Conservation (phyloP, 306 rosid species). For the Malus sylvestris region DNA sequence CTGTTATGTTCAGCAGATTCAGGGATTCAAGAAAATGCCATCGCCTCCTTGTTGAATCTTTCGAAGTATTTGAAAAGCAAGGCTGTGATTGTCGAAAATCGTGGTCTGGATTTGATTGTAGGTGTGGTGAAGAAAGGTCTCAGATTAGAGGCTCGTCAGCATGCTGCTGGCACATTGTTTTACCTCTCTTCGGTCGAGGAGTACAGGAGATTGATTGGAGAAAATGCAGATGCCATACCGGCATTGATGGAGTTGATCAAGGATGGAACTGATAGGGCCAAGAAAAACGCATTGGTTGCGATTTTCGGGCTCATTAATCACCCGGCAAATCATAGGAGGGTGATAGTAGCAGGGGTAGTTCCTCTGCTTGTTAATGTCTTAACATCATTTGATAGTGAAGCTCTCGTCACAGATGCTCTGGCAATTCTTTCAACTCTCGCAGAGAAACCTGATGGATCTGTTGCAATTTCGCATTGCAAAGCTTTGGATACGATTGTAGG, state of each 20-base stretch:
- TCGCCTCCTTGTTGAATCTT: slow-evolving; percentile 69
- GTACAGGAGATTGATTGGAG: slow-evolving; percentile 44
- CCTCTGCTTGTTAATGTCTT: slow-evolving; percentile 41
- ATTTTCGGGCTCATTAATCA: slow-evolving; percentile 48
- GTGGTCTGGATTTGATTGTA: slow-evolving; percentile 49
- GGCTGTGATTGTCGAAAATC: slow-evolving; percentile 33
- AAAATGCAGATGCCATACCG: slow-evolving; percentile 44
- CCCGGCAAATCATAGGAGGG: slow-evolving; percentile 44
- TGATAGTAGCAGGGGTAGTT: slow-evolving; percentile 40
- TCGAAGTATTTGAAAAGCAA: slow-evolving; percentile 55
- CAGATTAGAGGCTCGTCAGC: slow-evolving; percentile 45
- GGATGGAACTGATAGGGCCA: slow-evolving; percentile 37
- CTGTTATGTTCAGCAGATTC: slow-evolving; percentile 31
- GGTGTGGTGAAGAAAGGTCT: slow-evolving; percentile 43
- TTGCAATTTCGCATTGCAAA: slow-evolving; percentile 26
- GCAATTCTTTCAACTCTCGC: slow-evolving; percentile 63
- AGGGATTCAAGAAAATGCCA: slow-evolving; percentile 51
- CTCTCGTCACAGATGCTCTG: slow-evolving; percentile 45
- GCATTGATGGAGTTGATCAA: slow-evolving; percentile 44
- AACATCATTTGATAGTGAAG: slow-evolving; percentile 36
- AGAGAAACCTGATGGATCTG: slow-evolving; percentile 50
- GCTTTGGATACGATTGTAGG: slow-evolving; percentile 35
- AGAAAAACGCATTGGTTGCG: slow-evolving; percentile 71
- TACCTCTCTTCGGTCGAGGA: slow-evolving; percentile 65
- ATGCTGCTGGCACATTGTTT: slow-evolving; percentile 61